Conservation (phyloP, 139 green algal species). For the Tetraselmis striata region DNA sequence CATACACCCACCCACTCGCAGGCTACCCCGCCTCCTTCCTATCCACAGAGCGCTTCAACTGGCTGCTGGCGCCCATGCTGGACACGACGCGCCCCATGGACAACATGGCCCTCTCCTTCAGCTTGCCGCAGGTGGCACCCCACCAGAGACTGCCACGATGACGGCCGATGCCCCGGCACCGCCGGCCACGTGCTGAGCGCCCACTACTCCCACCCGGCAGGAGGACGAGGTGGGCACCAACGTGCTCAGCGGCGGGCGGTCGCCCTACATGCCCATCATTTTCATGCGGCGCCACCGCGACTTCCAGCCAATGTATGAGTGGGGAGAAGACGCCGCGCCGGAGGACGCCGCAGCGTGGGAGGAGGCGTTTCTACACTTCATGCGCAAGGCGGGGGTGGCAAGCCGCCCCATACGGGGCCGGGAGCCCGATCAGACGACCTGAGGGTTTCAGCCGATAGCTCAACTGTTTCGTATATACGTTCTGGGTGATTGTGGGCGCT, state of each 20-base stretch:
- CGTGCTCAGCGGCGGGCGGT: slow-evolving; percentile 37
- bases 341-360: not conserved
- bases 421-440: no score
- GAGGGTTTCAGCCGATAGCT: no score
- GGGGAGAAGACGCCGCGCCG: slow-evolving; percentile 6
- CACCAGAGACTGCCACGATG: no score
- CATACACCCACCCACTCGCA: not conserved
- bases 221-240: slow-evolving; percentile 64
- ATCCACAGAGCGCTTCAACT: slow-evolving; percentile 22
- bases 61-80: slow-evolving; percentile 33
- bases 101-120: slow-evolving; percentile 41
- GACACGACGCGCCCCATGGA: slow-evolving; percentile 63
- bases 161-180: not conserved
- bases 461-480: no score
- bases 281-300: slow-evolving; percentile 27
- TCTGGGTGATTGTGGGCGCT: no score
- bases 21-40: slow-evolving; percentile 60
- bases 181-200: not conserved
- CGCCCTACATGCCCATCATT: slow-evolving; percentile 50
- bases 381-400: slow-evolving; percentile 1
- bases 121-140: slow-evolving; percentile 31
- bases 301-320: slow-evolving; percentile 17
- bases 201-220: slow-evolving; percentile 22
- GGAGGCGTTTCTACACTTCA: not conserved
- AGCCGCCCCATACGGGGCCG: no score